Evolutionary conservation across 345 rosid genomes (phyloP), one percentile per base, ranked within the genome.

Genomic region (Populus davidiana): DNA sequence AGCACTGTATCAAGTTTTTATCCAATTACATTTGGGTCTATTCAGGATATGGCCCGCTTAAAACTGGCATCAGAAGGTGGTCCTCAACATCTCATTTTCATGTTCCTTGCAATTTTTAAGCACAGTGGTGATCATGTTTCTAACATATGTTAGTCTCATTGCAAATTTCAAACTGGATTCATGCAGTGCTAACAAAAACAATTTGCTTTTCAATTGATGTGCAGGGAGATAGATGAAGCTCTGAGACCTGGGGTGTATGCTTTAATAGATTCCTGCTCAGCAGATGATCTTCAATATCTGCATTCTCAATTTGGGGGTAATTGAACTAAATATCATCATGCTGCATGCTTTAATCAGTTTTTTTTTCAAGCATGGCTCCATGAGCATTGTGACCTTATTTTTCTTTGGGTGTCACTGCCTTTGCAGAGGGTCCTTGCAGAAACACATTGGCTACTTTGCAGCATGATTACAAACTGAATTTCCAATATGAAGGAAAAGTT

Each of bases 381-480:
- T 5, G 36, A 47, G 44, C 65, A 43, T 50, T 25, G 6, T 49
- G 21, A 43, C 74, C 79, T 50, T 82, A 52, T 25, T 49, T 61
- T 73, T 18, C 33, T 67, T 59, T 33, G 71, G 71, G 18, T 77
- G 36, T 31, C n/a, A 61, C 77, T 78, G 70, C 67, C 82, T 87
- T 81, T 85, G 88, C 86, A 92, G 99, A 96, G 89, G 96, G 97
- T 80, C 95, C 98, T 71, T 92, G 99, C 89, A 84, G 99, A 76
- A 92, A 86, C 84, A 87, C 89, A 18, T 79, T 96, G 75, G 86
- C 93, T 62, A 71, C 76, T 63, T 80, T 96, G 92, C 93, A 87
- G 83, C 92, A 90, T 65, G 98, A 93, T 76, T 88, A 91, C 87
- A 90, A 89, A 81, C 76, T 84, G 80, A 88, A 92, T 82, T 96